Percentiles rank a stretch among this genome's conserved stretches.
Evolutionary conservation across 2,329 filamentous ascomycete genomes (phyloP).

Genomic region (Nemania serpens): DNA sequence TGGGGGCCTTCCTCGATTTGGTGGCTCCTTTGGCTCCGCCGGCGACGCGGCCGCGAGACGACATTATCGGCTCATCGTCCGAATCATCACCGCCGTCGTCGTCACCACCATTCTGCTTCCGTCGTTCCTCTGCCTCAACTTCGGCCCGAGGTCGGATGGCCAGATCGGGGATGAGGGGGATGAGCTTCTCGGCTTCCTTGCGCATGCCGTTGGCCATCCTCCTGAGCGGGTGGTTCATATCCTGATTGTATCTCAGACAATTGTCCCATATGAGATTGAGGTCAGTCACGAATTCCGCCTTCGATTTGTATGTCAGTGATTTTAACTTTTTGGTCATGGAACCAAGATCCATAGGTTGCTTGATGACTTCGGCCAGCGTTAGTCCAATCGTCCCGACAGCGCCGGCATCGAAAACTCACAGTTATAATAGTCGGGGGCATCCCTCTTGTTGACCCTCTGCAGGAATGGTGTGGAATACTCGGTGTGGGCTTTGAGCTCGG

Average conservation of each 20-base stretch:
- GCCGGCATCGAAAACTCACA: slow-evolving; percentile 59
- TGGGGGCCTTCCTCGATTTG: slow-evolving; percentile 75
- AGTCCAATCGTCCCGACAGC: slow-evolving; percentile 19
- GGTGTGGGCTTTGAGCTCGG: slow-evolving; percentile 94
- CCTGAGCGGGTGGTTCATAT: slow-evolving; percentile 81
- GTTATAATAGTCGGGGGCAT: slow-evolving; percentile 93
- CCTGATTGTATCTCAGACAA: slow-evolving; percentile 93
- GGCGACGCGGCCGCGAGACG: slow-evolving; percentile 88
- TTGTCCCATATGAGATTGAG: slow-evolving; percentile 97
- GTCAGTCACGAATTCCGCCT: slow-evolving; percentile 92
- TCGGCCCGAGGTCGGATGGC: slow-evolving; percentile 88
- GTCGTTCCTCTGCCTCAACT: slow-evolving; percentile 84
- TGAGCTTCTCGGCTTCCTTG: slow-evolving; percentile 95
- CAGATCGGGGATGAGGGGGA: slow-evolving; percentile 92
- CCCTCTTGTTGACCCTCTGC: slow-evolving; percentile 92
- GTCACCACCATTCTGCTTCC: slow-evolving; percentile 84
- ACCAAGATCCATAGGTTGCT: slow-evolving; percentile 96
- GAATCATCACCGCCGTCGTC: slow-evolving; percentile 87
- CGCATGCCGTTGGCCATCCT: slow-evolving; percentile 96
- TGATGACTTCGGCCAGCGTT: slow-evolving; percentile 70
- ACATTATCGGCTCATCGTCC: slow-evolving; percentile 98
- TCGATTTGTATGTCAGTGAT: slow-evolving; percentile 77
- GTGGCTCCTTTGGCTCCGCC: slow-evolving; percentile 77
- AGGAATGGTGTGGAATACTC: slow-evolving; percentile 97
- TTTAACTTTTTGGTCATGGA: slow-evolving; percentile 98